Base-by-base conservation (phyloP, 2,329 filamentous ascomycete genomes). In the Neonectria magnoliae region DNA sequence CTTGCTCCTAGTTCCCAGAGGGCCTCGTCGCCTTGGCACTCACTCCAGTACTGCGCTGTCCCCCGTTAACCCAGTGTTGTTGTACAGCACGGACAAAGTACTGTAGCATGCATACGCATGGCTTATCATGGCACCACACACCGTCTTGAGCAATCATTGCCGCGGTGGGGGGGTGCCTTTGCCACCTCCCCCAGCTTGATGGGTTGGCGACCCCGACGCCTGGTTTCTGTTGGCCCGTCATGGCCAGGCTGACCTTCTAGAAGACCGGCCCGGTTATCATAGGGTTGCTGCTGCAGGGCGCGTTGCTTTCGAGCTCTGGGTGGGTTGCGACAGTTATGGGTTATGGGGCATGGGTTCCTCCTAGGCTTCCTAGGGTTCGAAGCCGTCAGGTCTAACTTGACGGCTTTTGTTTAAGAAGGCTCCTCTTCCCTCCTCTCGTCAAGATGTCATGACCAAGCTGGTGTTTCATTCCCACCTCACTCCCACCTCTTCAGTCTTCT, bases 111-210 rank as follows among this genome's bases (percentile, higher is more conserved):
- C 61, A 50, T 38, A 5, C 60, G 18, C 54, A 56, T 58, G 55
- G 64, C 68, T 72, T 73, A 72, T 71, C 71, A 67, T 71, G 44
- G 69, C 68, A 65, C 68, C 66, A 68, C 59, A 68, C 59, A 44
- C 68, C 61, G 38, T 59, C 42, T 62, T 51, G 41, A 62, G 63
- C 47, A 44, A 44, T 38, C 50, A 57, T 62, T 70, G 62, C 69
- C 54, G 52, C 48, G 31, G 70, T 67, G 68, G 69, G 25, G 70
- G 56, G 25, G 5, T 25, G 25, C 56, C 65, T 64, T 38, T 55
- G 62, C 57, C 60, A 62, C 60, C 38, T 47, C 55, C 65, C 63
- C 59, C 63, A 64, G 60, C 38, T 60, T 56, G 54, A 60, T 47
- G 25, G 25, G 6, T 25, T 25, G 62, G 55, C 56, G 41, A 55